Conservation (phyloP, 106 monocot species). For the Platanthera zijinensis region DNA sequence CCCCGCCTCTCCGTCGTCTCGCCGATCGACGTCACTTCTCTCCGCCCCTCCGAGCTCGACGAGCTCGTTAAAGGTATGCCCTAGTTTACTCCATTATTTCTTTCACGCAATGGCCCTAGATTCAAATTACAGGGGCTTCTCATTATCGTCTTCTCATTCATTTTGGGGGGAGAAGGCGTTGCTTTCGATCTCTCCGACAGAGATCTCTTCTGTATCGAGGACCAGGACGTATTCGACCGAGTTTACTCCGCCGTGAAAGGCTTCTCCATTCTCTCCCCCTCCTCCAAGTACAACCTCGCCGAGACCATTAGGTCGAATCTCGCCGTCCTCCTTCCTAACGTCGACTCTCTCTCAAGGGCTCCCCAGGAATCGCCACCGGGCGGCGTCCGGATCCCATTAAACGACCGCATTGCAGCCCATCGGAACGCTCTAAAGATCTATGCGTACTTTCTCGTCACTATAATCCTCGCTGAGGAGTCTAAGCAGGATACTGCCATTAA, state of each 20-base stretch:
- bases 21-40: conserved; percentile 31
- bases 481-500: conserved; percentile 11
- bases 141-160: not conserved
- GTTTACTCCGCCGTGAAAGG: conserved; percentile 70
- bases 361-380: conserved; percentile 11
- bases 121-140: not conserved
- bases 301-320: conserved; percentile 88
- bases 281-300: conserved; percentile 58
- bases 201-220: conserved; percentile 85
- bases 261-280: conserved; percentile 33
- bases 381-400: not conserved
- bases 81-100: not conserved
- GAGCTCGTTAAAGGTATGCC: conserved; percentile 70
- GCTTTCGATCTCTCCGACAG: conserved; percentile 84
- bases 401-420: conserved; percentile 43
- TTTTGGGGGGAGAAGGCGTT: conserved; percentile 27
- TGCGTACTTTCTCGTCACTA: conserved; percentile 72
- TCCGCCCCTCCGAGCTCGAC: conserved; percentile 63
- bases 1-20: conserved; percentile 33
- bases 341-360: conserved; percentile 63
- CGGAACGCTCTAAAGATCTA: conserved; percentile 93
- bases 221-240: conserved; percentile 81
- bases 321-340: conserved; percentile 67
- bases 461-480: conserved; percentile 52
- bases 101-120: not conserved